Percentiles rank a stretch among this genome's conserved stretches.
Evolutionary conservation across 2,329 filamentous ascomycete genomes (phyloP).

Genomic region (Elsinoe necatrix): DNA sequence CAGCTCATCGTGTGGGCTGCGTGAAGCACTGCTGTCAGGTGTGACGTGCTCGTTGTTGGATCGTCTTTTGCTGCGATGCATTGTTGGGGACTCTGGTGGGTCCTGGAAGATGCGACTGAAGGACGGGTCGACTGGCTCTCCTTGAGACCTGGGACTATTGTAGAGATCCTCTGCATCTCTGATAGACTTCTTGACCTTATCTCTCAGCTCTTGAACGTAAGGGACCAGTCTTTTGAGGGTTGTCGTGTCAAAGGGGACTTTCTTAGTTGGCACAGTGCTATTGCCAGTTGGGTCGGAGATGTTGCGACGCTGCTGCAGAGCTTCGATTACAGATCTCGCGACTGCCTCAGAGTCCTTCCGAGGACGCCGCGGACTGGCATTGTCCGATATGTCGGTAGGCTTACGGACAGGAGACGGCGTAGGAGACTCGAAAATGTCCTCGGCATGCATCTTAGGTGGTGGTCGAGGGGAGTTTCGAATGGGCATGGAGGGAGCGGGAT

Average conservation of each 20-base stretch:
- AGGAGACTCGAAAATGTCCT: conserved; percentile 14
- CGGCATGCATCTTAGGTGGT: conserved; percentile 13
- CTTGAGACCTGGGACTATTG: conserved; percentile 32
- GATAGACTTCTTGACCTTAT: conserved; percentile 40
- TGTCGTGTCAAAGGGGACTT: conserved; percentile 58
- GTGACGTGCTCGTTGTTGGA: conserved; percentile 14
- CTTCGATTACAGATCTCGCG: conserved; percentile 54
- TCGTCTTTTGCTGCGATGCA: conserved; percentile 16
- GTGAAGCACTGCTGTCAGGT: conserved; percentile 17
- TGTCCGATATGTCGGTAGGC: not conserved
- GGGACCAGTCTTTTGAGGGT: conserved; percentile 55
- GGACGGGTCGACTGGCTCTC: conserved; percentile 26
- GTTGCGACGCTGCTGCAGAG: conserved; percentile 39
- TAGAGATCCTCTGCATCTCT: conserved; percentile 42
- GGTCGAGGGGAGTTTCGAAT: conserved; percentile 10
- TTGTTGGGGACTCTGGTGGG: conserved; percentile 19
- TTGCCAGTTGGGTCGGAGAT: conserved; percentile 22
- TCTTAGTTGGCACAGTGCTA: conserved; percentile 34
- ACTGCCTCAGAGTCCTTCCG: conserved; percentile 50
- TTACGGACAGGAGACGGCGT: conserved; percentile 12
- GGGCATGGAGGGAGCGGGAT: conserved; percentile 29
- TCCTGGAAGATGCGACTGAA: conserved; percentile 29
- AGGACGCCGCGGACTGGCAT: conserved; percentile 30
- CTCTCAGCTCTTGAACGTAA: conserved; percentile 41
- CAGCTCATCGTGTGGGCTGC: conserved; percentile 20